phyloP scores from a whole-genome alignment of 2,329 filamentous ascomycete species.

The Cladosporium sphaerospermum region DNA sequence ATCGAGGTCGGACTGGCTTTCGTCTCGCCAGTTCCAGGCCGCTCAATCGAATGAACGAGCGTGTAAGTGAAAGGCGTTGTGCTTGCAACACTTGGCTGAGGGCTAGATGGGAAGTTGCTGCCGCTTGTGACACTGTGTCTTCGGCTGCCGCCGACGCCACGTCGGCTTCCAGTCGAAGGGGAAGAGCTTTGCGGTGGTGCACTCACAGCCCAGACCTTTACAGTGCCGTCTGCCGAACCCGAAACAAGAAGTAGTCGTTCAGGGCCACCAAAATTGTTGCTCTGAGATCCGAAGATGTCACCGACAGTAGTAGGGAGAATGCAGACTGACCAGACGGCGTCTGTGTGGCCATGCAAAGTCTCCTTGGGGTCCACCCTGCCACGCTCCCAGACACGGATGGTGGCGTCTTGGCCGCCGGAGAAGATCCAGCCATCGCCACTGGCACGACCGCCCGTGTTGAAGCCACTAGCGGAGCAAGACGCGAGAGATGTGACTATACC shows the following conservation, averaged over 20 bases:
- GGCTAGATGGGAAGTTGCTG: conserved; percentile 82
- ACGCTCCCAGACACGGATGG: conserved; percentile 90
- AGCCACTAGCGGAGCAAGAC: conserved; percentile 81
- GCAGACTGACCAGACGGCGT: conserved; percentile 93
- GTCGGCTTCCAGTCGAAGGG: conserved; percentile 65
- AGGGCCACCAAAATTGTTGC: conserved; percentile 66
- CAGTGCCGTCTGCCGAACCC: conserved; percentile 81
- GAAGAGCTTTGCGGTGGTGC: conserved; percentile 80
- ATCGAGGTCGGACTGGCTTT: conserved; percentile 80
- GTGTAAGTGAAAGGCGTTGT: conserved; percentile 82
- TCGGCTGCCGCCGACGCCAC: conserved; percentile 66
- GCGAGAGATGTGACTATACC: conserved; percentile 82
- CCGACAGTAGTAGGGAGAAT: conserved; percentile 80
- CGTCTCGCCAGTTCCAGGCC: conserved; percentile 46
- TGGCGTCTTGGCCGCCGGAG: conserved; percentile 90
- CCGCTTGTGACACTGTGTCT: conserved; percentile 92
- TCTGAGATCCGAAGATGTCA: conserved; percentile 63
- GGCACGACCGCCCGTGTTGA: conserved; percentile 80
- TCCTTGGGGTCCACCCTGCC: conserved; percentile 92
- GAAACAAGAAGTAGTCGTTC: conserved; percentile 88
- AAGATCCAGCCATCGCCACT: conserved; percentile 97
- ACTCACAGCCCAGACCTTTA: conserved; percentile 92
- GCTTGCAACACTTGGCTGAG: conserved; percentile 80
- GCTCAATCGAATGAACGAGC: conserved; percentile 77
- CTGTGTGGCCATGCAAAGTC: conserved; percentile 86